phyloP scores from a whole-genome alignment of 2,329 filamentous ascomycete species.

The Aspergillus sp. region DNA sequence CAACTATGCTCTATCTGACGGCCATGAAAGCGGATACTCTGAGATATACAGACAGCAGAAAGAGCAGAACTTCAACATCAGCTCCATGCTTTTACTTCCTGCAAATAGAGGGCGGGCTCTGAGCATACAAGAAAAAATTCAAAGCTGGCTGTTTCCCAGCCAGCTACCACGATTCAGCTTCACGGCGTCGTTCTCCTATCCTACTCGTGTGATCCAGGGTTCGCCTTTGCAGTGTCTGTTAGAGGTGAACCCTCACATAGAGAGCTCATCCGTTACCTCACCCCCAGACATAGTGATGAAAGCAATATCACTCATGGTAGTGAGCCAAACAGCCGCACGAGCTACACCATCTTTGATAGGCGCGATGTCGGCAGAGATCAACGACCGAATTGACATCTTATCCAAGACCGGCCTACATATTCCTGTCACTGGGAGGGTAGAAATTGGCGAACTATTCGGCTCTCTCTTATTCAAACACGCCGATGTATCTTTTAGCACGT shows the following conservation, averaged over 20 bases:
- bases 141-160: slow-evolving; percentile 12
- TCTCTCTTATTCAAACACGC: neutral
- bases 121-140: slow-evolving; percentile 10
- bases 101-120: slow-evolving; percentile 14
- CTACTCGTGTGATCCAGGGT: slow-evolving; percentile 5
- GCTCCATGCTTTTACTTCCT: slow-evolving; percentile 12
- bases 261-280: neutral
- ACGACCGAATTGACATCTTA: slow-evolving; percentile 11
- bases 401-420: slow-evolving; percentile 5
- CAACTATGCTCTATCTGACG: neutral
- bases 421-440: neutral
- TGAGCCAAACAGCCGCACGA: slow-evolving; percentile 12
- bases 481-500: neutral
- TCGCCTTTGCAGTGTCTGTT: neutral
- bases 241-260: neutral
- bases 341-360: slow-evolving; percentile 15
- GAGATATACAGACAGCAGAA: slow-evolving; percentile 2
- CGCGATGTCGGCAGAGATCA: slow-evolving; percentile 8
- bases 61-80: slow-evolving; percentile 10
- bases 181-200: slow-evolving; percentile 11
- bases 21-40: neutral
- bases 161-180: slow-evolving; percentile 19
- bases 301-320: neutral
- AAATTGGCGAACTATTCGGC: neutral
- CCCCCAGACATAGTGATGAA: neutral